Percentiles rank a stretch among this genome's conserved stretches.
Conservation (phyloP, 2,329 filamentous ascomycete species). For the Xylaria hypoxylon region DNA sequence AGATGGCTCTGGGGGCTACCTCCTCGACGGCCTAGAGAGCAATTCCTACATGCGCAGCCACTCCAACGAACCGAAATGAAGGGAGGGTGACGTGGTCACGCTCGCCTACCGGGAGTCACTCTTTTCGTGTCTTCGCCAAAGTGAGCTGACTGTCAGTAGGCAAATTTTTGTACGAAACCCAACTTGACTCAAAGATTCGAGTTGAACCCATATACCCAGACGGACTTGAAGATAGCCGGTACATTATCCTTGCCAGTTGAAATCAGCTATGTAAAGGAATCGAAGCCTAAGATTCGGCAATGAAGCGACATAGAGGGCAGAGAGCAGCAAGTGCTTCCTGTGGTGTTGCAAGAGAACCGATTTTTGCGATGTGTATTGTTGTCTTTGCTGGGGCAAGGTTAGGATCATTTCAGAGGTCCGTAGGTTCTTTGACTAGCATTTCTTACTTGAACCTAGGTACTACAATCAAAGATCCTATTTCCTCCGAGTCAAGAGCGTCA, state of each 20-base stretch:
- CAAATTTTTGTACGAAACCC: constrained; percentile 3
- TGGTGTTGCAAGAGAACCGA: background rate
- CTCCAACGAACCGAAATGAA: constrained; percentile 14
- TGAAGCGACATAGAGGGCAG: constrained; percentile 1
- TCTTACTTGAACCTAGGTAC: constrained; percentile 30
- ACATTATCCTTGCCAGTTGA: constrained; percentile 3
- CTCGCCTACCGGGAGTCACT: background rate
- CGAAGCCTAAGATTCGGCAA: background rate
- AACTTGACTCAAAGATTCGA: constrained; percentile 20
- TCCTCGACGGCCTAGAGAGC: constrained; percentile 46
- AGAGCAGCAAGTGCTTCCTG: background rate
- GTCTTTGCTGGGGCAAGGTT: constrained; percentile 22
- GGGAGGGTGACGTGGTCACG: background rate
- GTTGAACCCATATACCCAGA: constrained; percentile 24
- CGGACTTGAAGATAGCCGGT: constrained; percentile 3
- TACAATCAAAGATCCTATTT: constrained; percentile 32
- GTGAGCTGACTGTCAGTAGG: constrained; percentile 30
- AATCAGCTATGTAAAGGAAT: constrained; percentile 7
- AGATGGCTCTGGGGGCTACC: constrained; percentile 59
- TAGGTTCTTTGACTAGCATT: constrained; percentile 37
- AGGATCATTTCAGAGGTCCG: constrained; percentile 27
- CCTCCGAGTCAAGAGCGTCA: background rate
- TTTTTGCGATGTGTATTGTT: constrained; percentile 31
- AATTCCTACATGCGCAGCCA: constrained; percentile 41
- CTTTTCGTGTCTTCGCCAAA: constrained; percentile 17